A percentile compares a stretch with the other conserved stretches of the same genome.
phyloP scores from a whole-genome alignment of 1,284 basidiomycete genomes.

The Vanrija pseudolonga region DNA sequence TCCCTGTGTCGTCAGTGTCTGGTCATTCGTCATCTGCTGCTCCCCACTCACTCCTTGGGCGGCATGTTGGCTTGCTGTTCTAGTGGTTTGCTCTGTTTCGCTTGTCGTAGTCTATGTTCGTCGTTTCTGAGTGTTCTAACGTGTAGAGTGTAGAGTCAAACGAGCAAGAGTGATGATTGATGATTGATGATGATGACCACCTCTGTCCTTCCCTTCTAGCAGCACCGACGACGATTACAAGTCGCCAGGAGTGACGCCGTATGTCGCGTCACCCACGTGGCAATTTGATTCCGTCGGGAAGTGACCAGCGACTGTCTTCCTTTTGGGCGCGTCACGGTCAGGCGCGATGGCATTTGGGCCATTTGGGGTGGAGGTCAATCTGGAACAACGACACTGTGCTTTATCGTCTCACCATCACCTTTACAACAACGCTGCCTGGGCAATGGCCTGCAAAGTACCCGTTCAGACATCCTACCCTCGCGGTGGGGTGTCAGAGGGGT shows the following conservation, averaged over 20 bases:
- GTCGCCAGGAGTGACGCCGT: slow-evolving; percentile 13
- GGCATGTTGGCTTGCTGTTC: slow-evolving; percentile 57
- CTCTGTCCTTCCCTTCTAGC: background rate
- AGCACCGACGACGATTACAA: slow-evolving; percentile 23
- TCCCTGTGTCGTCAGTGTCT: slow-evolving; percentile 57
- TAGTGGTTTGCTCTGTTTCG: background rate
- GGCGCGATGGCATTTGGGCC: too few species aligned
- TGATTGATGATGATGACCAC: background rate
- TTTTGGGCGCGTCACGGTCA: too few species aligned
- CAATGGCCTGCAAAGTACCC: background rate
- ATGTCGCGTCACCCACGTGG: too few species aligned
- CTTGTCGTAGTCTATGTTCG: background rate
- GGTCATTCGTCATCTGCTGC: background rate
- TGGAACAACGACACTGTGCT: too few species aligned
- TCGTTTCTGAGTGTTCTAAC: background rate
- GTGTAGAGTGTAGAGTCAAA: background rate
- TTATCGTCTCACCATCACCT: too few species aligned
- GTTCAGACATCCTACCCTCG: too few species aligned
- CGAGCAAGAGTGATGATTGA: background rate
- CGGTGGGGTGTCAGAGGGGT: too few species aligned
- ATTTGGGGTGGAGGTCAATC: too few species aligned
- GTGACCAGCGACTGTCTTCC: too few species aligned
- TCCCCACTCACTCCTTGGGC: slow-evolving; percentile 63
- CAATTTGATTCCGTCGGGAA: background rate
- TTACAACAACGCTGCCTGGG: background rate